Evolutionary conservation across 768 basidiomycete species (phyloP).

Genomic region (Mycena kentingensis): DNA sequence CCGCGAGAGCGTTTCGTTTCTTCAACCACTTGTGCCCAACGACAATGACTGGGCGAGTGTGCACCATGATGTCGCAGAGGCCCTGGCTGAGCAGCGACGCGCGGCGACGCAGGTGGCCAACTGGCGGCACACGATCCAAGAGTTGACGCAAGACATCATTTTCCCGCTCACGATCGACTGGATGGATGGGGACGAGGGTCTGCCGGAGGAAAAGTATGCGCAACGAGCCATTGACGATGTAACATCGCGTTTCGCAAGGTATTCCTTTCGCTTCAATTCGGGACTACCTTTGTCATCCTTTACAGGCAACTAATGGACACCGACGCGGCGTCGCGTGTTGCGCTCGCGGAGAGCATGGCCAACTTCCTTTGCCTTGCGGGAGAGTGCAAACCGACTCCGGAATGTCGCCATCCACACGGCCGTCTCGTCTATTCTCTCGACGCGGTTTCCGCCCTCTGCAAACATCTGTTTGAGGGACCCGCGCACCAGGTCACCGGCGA

Average conservation of each 20-base stretch:
- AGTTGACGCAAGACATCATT: constrained; percentile 42
- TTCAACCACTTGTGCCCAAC: constrained; percentile 22
- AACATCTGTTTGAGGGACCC: constrained; percentile 48
- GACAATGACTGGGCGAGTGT: constrained; percentile 6
- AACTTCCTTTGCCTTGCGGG: constrained; percentile 41
- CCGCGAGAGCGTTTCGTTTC: constrained; percentile 23
- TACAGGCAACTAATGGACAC: constrained; percentile 40
- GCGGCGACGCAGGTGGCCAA: constrained; percentile 6
- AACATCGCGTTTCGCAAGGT: constrained; percentile 45
- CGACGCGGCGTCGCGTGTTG: constrained; percentile 33
- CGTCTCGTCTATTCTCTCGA: constrained; percentile 32
- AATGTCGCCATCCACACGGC: constrained; percentile 26
- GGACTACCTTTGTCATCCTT: background rate
- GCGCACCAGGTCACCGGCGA: constrained; percentile 46
- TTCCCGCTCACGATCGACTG: constrained; percentile 49
- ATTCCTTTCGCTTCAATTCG: background rate
- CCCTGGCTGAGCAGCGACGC: background rate
- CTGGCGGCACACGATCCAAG: constrained; percentile 39
- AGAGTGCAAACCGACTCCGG: constrained; percentile 35
- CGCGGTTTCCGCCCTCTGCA: constrained; percentile 39
- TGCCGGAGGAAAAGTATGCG: constrained; percentile 44
- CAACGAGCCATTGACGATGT: constrained; percentile 50
- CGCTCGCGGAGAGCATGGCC: constrained; percentile 35
- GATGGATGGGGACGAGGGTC: constrained; percentile 56
- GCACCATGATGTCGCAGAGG: background rate